Evolutionary conservation across 2,329 filamentous ascomycete genomes (phyloP), one percentile per base, ranked within the genome.

Genomic region (Sporothrix euskadiensis): DNA sequence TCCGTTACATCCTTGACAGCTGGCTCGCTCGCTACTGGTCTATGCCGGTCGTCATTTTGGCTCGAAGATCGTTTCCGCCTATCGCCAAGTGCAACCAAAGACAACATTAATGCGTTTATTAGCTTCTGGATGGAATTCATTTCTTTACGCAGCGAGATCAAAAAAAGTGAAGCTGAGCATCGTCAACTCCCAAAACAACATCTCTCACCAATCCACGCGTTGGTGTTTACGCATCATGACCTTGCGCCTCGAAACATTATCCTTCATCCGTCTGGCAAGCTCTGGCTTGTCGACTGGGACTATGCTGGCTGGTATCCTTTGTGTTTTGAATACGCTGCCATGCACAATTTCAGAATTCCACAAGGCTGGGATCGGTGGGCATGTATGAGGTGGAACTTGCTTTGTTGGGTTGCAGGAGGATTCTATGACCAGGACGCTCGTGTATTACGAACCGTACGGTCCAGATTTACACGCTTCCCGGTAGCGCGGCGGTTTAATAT

Each of bases 1-100:
- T 69, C 72, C 16, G 30, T 69, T 56, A 65, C 44, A 26, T 73
- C 72, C 41, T n/a, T 44, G 1, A 57, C 72, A 70, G 72, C 72
- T 63, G 72, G 72, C 14, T 73, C 72, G 47, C 72, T 73, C 30
- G 57, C 56, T 63, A 73, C 72, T 70, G 72, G 66, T 56, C 10
- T 73, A 65, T 73, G 72, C 30, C 65, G 72, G 65, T 73, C 72
- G n/a, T n/a, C n/a, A 65, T 73, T 70, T 70, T 73, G 72, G 72
- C 65, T 73, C n/a, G 71, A 73, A 63, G 71, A 73, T 73, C 72
- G 47, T 65, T 73, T 70, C 44, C 65, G 57, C 65, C 65, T 65
- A 44, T 66, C 72, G 72, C 65, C 41, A 22, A 52, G 72, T 57
- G 57, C 66, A 63, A 73, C 72, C 65, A 70, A 5, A 71, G 57